Percentiles rank a stretch among this genome's conserved stretches.
These are phyloP conservation scores for Fusarium temperatum DNA, from an alignment of 2,329 filamentous ascomycete genomes.

Conservation along the genomic window DNA sequence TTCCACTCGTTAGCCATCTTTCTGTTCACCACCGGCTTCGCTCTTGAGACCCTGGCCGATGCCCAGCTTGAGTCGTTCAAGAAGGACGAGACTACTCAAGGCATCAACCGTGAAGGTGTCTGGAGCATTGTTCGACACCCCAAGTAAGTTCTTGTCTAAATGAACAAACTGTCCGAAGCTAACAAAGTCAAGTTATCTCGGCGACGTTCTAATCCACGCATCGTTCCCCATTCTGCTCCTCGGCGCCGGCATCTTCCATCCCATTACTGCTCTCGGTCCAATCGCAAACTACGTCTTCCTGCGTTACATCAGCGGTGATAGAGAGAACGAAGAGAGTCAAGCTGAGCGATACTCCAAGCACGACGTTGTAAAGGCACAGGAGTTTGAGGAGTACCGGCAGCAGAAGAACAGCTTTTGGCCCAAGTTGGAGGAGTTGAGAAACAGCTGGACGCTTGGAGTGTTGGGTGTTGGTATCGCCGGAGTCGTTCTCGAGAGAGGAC, in stretches of 20 bases:
- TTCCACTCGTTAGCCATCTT: slow-evolving; percentile 1
- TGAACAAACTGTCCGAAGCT: accelerated
- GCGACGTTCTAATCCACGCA: not conserved
- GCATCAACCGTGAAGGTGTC: slow-evolving; percentile 3
- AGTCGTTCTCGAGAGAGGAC: not conserved
- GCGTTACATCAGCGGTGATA: slow-evolving; percentile 6
- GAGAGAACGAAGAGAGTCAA: slow-evolving; percentile 6
- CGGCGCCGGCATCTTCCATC: not conserved
- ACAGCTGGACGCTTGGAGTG: slow-evolving; percentile 1
- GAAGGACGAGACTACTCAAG: not conserved
- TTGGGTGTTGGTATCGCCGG: not conserved
- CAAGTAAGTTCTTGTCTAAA: not conserved
- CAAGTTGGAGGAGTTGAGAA: not conserved
- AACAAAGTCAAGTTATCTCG: not conserved
- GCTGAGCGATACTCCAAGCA: slow-evolving; percentile 5
- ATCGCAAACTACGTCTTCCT: slow-evolving; percentile 16
- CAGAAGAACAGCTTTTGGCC: slow-evolving; percentile 26
- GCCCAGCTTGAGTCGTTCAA: slow-evolving; percentile 9
- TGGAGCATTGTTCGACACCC: slow-evolving; percentile 25
- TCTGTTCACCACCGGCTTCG: not conserved
- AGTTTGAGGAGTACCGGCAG: not conserved
- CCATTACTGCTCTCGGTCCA: not conserved
- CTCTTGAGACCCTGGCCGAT: slow-evolving; percentile 7
- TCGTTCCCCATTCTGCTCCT: slow-evolving; percentile 16
- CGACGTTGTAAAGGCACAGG: not conserved